These are phyloP conservation scores for Pseudocohnilembus persalinus DNA, from an alignment of 169 alveolate genomes.

Conservation along the genomic window DNA sequence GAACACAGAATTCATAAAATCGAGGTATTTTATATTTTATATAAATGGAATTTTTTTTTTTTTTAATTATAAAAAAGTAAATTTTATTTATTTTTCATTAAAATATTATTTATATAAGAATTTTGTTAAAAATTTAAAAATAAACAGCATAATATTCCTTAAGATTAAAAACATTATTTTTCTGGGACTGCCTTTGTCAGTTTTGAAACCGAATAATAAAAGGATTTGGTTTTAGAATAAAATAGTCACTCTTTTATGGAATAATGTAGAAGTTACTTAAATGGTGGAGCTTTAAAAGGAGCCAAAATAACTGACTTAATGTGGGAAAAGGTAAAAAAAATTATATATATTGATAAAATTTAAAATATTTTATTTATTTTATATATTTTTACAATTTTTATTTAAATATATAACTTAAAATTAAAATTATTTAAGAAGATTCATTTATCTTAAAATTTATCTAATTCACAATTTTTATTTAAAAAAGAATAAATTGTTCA, in stretches of 20 bases:
- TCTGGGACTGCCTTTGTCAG: conserved; percentile 43
- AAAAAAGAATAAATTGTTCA: conserved; percentile 1
- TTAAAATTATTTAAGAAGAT: too few relatives aligned
- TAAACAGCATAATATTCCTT: conserved; percentile 4
- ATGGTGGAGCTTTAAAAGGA: not conserved
- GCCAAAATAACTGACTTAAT: not conserved
- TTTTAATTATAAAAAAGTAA: too few relatives aligned
- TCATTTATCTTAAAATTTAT: too few relatives aligned
- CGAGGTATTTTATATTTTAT: not conserved
- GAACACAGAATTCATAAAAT: conserved; percentile 2
- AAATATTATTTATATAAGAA: too few relatives aligned
- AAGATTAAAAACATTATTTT: conserved; percentile 24
- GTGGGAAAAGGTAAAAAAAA: not conserved
- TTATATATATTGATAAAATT: too few relatives aligned
- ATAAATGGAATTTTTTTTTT: too few relatives aligned
- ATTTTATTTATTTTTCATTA: too few relatives aligned
- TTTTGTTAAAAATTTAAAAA: too few relatives aligned
- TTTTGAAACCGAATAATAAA: conserved; percentile 35
- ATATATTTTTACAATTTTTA: too few relatives aligned
- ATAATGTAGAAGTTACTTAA: not conserved
- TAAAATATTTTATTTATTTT: too few relatives aligned
- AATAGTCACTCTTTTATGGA: conserved; percentile 6
- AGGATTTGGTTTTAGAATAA: conserved; percentile 22
- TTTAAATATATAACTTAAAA: too few relatives aligned
- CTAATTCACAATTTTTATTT: too few relatives aligned